Evolutionary conservation across 768 basidiomycete species (phyloP), one percentile per base, ranked within the genome.

Genomic region (Leucosporidium scottii): DNA sequence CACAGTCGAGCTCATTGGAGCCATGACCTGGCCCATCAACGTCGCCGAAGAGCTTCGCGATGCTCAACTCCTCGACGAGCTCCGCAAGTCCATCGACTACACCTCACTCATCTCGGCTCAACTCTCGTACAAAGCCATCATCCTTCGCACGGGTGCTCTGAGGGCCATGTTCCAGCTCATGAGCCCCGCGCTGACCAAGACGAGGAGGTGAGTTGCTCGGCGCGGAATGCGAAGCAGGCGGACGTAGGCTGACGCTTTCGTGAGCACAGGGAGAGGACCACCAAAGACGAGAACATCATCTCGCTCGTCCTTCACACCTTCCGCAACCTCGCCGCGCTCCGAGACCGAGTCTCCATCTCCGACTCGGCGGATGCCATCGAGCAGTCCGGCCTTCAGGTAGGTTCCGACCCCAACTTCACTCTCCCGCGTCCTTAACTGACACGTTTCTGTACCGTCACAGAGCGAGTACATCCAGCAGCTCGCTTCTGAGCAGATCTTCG

Each of bases 1-100:
- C 13, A 20, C 70, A 81, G 81, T 86, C 12, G 96, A 98, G 76
- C 81, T 99, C 28, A 87, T 98, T 77, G 90, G 91, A 0, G 93
- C 93, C 0, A 90, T 99, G 90, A 98, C 94, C 1, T 99, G 96
- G 96, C 96, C 96, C 0, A 94, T 99, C 62, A 91, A 98, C 78
- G 82, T 98, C 70, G 89, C 91, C 0, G 89, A 91, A 74, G 96
- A 98, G 78, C 82, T 99, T 70, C 89, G 88, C 74, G 96, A 98
- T 75, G 85, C 97, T 62, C 87, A 89, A 76, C 77, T 80, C 44
- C 89, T 92, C 54, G 89, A 87, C 49, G 90, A 70, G 59, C 65
- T 73, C 18, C 67, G 64, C 30, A 39, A 48, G 23, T 36, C 65
- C 49, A 62, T 74, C 30, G 96, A 99, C 77, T 98, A 93, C 78